Base-by-base conservation (phyloP, 371 early-diverging fungal genomes). In the Phascolomyces articulosus region DNA sequence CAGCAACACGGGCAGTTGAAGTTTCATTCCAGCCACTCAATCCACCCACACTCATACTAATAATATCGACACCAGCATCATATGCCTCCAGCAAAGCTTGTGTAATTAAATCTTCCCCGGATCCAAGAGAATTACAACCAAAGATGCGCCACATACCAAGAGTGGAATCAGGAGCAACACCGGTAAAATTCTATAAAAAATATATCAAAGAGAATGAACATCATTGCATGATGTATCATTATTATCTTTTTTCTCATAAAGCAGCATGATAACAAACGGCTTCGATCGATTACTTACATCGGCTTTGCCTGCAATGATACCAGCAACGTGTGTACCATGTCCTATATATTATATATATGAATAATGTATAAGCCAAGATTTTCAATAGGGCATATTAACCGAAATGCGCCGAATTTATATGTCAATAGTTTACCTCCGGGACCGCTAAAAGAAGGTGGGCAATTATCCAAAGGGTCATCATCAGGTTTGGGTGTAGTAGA, bases 321-420 rank as follows among this genome's bases (percentile, higher is more conserved):
- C 91, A 4, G 87, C 65, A 11, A 90, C 86, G 55, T 87, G 89
- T 2, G 90, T 89, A 4, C 91, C 89, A 62, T 89, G 88, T 18
- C 85, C 86, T 69, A 55, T 0, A 15, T 6, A 31, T 31, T 6
- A 31, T 55, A 28, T 3, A n/a, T n/a, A n/a, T n/a, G n/a, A n/a
- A n/a, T n/a, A n/a, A n/a, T n/a, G n/a, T n/a, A n/a, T n/a, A n/a
- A n/a, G n/a, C n/a, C n/a, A n/a, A n/a, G n/a, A n/a, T n/a, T n/a
- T n/a, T n/a, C n/a, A n/a, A n/a, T n/a, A n/a, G n/a, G n/a, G n/a
- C n/a, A n/a, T n/a, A n/a, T n/a, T n/a, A n/a, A n/a, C n/a, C n/a
- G n/a, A n/a, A n/a, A n/a, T n/a, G n/a, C n/a, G n/a, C n/a, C n/a
- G n/a, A n/a, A n/a, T n/a, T n/a, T n/a, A n/a, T n/a, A n/a, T n/a